Conservation (phyloP, 2,329 filamentous ascomycete species). For the Ophiostoma himal-ulmi region DNA sequence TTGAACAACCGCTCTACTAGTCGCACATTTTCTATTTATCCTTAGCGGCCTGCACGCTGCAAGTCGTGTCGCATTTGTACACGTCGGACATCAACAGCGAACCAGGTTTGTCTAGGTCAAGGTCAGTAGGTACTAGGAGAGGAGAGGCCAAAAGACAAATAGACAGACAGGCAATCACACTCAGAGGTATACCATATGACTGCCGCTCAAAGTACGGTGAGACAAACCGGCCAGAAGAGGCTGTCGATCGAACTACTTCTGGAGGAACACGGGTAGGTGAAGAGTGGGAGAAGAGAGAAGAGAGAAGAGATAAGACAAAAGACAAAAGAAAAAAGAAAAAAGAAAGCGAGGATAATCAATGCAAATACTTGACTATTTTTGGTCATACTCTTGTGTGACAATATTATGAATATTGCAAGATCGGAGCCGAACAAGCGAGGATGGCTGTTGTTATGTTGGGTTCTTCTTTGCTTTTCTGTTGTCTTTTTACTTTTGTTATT, state of each 20-base stretch:
- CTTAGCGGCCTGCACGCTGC: background rate
- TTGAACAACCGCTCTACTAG: background rate
- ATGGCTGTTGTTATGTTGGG: too few relatives aligned
- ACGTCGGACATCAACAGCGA: background rate
- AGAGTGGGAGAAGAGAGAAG: background rate
- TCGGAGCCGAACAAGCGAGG: background rate
- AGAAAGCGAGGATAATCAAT: background rate
- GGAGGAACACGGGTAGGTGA: background rate
- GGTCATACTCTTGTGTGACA: background rate
- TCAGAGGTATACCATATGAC: background rate
- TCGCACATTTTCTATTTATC: conserved; percentile 6
- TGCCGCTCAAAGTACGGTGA: conserved; percentile 3
- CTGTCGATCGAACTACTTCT: background rate
- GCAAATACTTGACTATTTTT: background rate
- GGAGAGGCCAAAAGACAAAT: background rate
- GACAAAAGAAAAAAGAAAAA: background rate
- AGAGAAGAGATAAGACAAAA: background rate
- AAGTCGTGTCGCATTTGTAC: conserved; percentile 9
- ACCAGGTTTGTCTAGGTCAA: background rate
- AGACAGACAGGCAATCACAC: background rate
- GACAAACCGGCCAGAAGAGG: background rate
- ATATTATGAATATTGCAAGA: background rate
- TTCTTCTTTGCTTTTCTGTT: too few relatives aligned
- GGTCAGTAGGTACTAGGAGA: background rate
- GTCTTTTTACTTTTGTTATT: too few relatives aligned